Percentiles rank a stretch among this genome's conserved stretches.
These are phyloP conservation scores for Ustilago sp. DNA, from an alignment of 1,284 basidiomycete species.

Conservation along the genomic window DNA sequence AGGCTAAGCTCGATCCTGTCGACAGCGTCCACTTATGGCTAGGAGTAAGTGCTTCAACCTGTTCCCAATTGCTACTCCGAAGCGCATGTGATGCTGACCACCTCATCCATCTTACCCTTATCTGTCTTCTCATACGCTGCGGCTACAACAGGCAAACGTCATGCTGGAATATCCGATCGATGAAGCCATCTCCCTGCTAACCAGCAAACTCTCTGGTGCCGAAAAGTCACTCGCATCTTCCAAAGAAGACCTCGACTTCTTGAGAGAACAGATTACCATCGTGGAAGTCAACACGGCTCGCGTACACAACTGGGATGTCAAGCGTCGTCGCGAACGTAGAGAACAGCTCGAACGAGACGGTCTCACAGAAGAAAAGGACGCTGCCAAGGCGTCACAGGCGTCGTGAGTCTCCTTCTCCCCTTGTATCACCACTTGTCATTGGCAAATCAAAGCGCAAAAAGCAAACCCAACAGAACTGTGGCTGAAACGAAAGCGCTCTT, in stretches of 20 bases:
- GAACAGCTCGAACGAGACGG: conserved; percentile 44
- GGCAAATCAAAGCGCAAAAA: conserved; percentile 1
- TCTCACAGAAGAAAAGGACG: conserved; percentile 18
- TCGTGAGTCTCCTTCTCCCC: conserved; percentile 35
- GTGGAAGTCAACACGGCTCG: conserved; percentile 99
- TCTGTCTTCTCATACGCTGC: neutral
- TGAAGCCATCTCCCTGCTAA: conserved; percentile 81
- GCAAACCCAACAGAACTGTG: neutral
- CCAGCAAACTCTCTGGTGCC: conserved; percentile 82
- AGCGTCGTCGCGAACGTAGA: conserved; percentile 76
- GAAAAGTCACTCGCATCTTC: conserved; percentile 78
- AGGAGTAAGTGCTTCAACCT: conserved; percentile 76
- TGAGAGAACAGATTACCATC: conserved; percentile 93
- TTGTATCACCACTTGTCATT: neutral
- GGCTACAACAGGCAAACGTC: conserved; percentile 73
- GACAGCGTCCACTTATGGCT: conserved; percentile 95
- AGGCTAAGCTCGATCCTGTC: conserved; percentile 86
- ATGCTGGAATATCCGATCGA: conserved; percentile 94
- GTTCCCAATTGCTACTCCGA: neutral
- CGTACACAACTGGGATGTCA: conserved; percentile 96
- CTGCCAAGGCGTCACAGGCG: conserved; percentile 26
- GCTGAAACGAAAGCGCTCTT: conserved; percentile 18
- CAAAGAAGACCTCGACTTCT: conserved; percentile 89
- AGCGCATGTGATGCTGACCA: neutral
- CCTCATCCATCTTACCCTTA: neutral